Evolutionary conservation across 2,329 filamentous ascomycete genomes (phyloP), one percentile per base, ranked within the genome.

Genomic region (Clarireedia paspali): DNA sequence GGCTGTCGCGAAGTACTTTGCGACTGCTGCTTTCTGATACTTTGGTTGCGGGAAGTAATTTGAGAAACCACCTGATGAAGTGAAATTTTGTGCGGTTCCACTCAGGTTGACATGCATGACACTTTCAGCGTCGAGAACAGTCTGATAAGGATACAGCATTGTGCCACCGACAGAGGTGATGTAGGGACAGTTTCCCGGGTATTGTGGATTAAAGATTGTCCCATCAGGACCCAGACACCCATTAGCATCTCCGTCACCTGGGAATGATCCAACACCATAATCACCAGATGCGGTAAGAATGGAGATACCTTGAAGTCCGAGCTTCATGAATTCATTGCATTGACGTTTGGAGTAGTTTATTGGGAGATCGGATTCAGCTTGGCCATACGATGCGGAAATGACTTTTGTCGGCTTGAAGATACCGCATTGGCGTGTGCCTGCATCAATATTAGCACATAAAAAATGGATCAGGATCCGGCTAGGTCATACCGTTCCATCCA

Each of bases 101-200:
- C 53, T 54, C 7, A 62, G 50, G 34, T 66, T 30, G n/a, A 58
- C 58, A 2, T 45, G 36, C 60, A 64, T 62, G 45, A 63, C 64
- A 15, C 59, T 59, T 54, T 66, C 64, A 1, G 57, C 42, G 40
- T 65, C 62, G 7, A 61, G 50, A 14, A 62, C 47, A 67, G 71
- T 64, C 80, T 76, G 17, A 75, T 77, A 53, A 72, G 62, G 55
- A 75, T 71, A 60, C 73, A 70, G 63, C 72, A 71, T 4, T n/a
- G 82, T 84, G 1, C 80, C 85, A 6, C 86, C 86, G 1, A 89
- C 79, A 2, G 77, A 72, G 0, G 86, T 89, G 6, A 88, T 79
- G 67, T 81, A 89, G 0, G 85, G 85, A 62, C 86, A 89, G 0
- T 79, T 78, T 0, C 78, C 79, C 0, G 86, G 86, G 69, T 88